A percentile compares a stretch with the other conserved stretches of the same genome.
Evolutionary conservation across 225 moss, liverwort and hornwort genomes (phyloP).

Genomic region (Climacium dendroides): DNA sequence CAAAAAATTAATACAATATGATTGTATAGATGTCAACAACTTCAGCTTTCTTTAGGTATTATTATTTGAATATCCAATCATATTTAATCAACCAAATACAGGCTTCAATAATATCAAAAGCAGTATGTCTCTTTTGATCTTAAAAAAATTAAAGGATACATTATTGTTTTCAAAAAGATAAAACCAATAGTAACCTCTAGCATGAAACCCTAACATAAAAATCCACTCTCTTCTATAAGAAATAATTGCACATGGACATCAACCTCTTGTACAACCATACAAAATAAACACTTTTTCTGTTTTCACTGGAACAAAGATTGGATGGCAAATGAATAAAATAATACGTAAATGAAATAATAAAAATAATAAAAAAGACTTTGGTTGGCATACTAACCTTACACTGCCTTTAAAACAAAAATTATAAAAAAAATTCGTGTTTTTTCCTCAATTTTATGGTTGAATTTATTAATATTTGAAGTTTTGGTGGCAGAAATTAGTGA

Average conservation of each 20-base stretch:
- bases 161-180: too few species aligned
- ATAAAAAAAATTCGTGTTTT: background rate
- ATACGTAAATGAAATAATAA: background rate
- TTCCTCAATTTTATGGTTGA: background rate
- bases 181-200: background rate
- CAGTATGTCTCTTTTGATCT: background rate
- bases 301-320: rapidly evolving
- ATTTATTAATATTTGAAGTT: background rate
- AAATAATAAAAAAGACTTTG: background rate
- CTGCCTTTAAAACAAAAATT: background rate
- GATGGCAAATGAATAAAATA: background rate
- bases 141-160: too few species aligned
- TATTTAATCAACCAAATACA: too few species aligned
- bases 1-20: too few species aligned
- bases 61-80: too few species aligned
- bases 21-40: too few species aligned
- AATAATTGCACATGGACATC: background rate
- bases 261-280: background rate
- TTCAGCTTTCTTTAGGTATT: too few species aligned
- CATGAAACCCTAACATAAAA: too few species aligned
- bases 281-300: background rate
- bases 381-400: too few species aligned
- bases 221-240: background rate
- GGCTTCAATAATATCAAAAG: too few species aligned
- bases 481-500: background rate